Evolutionary conservation across 108 stramenopile species (phyloP).

Genomic region (Hondaea fermentalgiana): DNA sequence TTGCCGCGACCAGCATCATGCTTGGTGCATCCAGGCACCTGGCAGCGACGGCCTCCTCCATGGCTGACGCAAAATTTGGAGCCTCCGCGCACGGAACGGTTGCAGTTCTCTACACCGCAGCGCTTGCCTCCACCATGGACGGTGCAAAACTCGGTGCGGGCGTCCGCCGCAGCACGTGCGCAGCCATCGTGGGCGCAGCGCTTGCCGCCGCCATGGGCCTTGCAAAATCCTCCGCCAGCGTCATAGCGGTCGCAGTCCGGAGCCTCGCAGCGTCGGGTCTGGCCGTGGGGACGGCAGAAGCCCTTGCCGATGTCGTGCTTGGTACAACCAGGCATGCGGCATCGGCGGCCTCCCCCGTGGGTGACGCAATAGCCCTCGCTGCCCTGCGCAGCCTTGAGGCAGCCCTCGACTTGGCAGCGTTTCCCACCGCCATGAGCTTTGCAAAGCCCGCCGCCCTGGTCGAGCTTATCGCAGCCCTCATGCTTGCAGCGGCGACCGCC

Average conservation of each 20-base stretch:
- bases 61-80: constrained; percentile 85
- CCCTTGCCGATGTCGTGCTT: neutral
- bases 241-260: neutral
- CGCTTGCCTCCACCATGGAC: constrained; percentile 91
- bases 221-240: constrained; percentile 2
- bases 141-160: constrained; percentile 80
- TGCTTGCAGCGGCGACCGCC: constrained; percentile 28
- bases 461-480: constrained; percentile 86
- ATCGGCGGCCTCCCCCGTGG: constrained; percentile 90
- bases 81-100: constrained; percentile 88
- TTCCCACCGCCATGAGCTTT: constrained; percentile 92
- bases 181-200: constrained; percentile 61
- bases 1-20: constrained; percentile 16
- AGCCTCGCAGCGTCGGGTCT: neutral
- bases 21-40: constrained; percentile 74
- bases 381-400: constrained; percentile 86
- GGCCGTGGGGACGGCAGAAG: neutral
- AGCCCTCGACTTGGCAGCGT: constrained; percentile 76
- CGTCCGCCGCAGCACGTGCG: constrained; percentile 79
- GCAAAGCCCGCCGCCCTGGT: constrained; percentile 85
- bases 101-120: constrained; percentile 79
- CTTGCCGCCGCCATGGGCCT: constrained; percentile 16
- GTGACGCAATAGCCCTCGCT: constrained; percentile 85
- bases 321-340: constrained; percentile 27
- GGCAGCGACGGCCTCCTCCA: constrained; percentile 87